Base-by-base conservation (phyloP, 441 rosid genomes). In the Manihot esculenta region DNA sequence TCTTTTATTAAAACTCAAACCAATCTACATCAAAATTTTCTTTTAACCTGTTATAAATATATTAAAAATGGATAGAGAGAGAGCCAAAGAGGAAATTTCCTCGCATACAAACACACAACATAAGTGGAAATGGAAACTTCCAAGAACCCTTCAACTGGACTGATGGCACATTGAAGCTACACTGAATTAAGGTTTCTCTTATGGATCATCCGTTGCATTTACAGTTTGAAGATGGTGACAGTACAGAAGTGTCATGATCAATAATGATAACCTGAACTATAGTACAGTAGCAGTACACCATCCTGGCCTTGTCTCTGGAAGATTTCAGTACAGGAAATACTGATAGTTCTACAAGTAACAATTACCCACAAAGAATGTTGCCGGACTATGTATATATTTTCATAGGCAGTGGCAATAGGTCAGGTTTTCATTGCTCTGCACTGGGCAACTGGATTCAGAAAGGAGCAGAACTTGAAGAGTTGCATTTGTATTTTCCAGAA, bases 21-120 rank as follows among this genome's bases (percentile, higher is more conserved):
- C 27, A 54, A 61, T 23, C 41, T 18, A 45, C 13, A 18, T 61
- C 51, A 21, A 56, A 69, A 56, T 20, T 68, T 67, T 27, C 14
- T 47, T 49, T 73, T 64, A 21, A 70, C 71, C 73, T 60, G 71
- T 21, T 65, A 69, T 3, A 68, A 73, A 80, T 79, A 69, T 79
- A 75, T 64, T 69, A 64, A 71, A 35, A 74, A 38, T 11, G 21
- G 50, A 17, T 53, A 44, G 77, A 77, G 72, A 41, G 51, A 68
- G 80, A 72, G n/a, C n/a, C 83, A 58, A 70, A 49, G 69, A 54
- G 83, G 90, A 83, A 87, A 74, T 75, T 87, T 84, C 88, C 84
- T 74, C 45, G 10, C 64, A 74, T 71, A 58, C 62, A 60, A 70
- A 68, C 42, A 15, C 53, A 56, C 0, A 11, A 21, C 50, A 38